These are phyloP conservation scores for Babesia bovis DNA, from an alignment of 169 alveolate species.

Conservation along the genomic window DNA sequence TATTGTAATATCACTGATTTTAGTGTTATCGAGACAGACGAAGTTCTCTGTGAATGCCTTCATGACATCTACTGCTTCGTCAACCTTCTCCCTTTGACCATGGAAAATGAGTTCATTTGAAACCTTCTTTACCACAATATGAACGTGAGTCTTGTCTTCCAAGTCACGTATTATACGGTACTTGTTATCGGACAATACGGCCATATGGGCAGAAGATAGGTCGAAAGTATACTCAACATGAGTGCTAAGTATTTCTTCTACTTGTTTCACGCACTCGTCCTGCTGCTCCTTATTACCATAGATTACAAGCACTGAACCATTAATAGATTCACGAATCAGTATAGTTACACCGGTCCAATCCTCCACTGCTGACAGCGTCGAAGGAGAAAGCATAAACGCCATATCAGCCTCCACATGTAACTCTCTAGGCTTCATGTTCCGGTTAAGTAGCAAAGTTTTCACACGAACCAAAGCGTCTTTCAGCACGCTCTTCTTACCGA, in stretches of 20 bases:
- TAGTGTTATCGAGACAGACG: slow-evolving; percentile 25
- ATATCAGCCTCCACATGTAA: slow-evolving; percentile 14
- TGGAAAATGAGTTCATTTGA: slow-evolving; percentile 27
- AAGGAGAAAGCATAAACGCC: slow-evolving; percentile 8
- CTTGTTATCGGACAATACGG: slow-evolving; percentile 49
- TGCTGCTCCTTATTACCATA: slow-evolving; percentile 50
- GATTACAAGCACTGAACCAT: slow-evolving; percentile 26
- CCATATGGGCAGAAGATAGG: slow-evolving; percentile 39
- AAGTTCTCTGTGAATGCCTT: slow-evolving; percentile 36
- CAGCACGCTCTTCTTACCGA: neutral
- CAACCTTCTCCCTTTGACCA: slow-evolving; percentile 37
- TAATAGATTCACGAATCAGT: slow-evolving; percentile 25
- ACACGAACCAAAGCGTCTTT: slow-evolving; percentile 18
- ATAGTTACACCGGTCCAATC: slow-evolving; percentile 34
- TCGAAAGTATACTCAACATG: slow-evolving; percentile 18
- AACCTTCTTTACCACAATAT: slow-evolving; percentile 18
- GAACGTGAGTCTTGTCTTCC: slow-evolving; percentile 24
- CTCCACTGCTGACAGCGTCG: slow-evolving; percentile 23
- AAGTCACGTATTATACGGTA: slow-evolving; percentile 34
- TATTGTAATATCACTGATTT: slow-evolving; percentile 4
- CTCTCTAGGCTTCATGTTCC: slow-evolving; percentile 10
- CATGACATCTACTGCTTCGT: slow-evolving; percentile 34
- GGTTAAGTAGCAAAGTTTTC: neutral
- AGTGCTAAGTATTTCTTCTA: slow-evolving; percentile 30
- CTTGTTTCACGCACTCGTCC: slow-evolving; percentile 36